phyloP scores from a whole-genome alignment of 208 protist genomes.

The Trypanosoma vivax region DNA sequence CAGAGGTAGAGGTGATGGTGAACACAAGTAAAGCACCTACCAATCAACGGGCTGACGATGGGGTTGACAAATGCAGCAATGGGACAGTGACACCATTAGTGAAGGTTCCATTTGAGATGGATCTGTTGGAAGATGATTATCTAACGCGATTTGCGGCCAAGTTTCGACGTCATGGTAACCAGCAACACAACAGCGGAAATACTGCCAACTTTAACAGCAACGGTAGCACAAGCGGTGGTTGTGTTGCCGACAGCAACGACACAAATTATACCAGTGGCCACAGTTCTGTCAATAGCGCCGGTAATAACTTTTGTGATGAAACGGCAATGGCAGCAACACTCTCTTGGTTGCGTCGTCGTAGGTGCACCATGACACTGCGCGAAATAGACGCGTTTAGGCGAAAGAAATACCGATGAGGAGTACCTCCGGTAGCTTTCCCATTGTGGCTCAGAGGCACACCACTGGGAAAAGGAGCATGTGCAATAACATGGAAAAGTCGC shows the following conservation, averaged over 20 bases:
- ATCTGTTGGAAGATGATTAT: conserved; percentile 51
- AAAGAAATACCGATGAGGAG: conserved; percentile 5
- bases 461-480: too few species aligned
- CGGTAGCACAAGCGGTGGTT: not conserved
- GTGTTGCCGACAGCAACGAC: not conserved
- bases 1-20: not conserved
- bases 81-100: not conserved
- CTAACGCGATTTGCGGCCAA: conserved; percentile 44
- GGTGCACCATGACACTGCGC: conserved; percentile 24
- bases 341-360: conserved; percentile 14
- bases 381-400: conserved; percentile 27
- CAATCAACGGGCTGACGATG: not conserved
- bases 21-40: not conserved
- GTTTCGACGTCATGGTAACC: conserved; percentile 21
- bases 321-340: conserved; percentile 18
- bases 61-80: not conserved
- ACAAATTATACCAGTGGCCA: not conserved
- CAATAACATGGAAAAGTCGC: not conserved
- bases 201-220: not conserved
- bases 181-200: not conserved
- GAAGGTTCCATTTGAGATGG: conserved; percentile 39
- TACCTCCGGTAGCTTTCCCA: not conserved
- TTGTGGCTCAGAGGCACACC: too few species aligned
- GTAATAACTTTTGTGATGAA: conserved; percentile 17
- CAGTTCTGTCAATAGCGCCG: not conserved